Base-by-base conservation (phyloP, 192 early-diverging fungal genomes). In the Spizellomyces punctatus region DNA sequence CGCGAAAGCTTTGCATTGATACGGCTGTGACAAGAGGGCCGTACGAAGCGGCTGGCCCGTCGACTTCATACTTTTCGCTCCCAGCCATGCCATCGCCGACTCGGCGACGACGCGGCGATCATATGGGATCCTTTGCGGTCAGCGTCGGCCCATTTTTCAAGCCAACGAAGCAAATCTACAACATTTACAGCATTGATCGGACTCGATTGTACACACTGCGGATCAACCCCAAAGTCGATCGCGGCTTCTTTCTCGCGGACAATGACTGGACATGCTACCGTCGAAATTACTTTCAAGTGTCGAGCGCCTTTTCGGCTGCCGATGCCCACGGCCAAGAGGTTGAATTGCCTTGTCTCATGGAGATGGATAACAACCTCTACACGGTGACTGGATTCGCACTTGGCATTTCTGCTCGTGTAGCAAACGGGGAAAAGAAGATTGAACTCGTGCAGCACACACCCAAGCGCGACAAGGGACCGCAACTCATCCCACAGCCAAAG, bases 191-290 rank as follows among this genome's bases (percentile, higher is more conserved):
- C 64, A 84, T 88, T 68, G 90, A 92, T 64, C 79, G 80, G 16
- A 50, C 58, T 5, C 44, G 61, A 48, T 16, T 69, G 57, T 88
- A 83, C 75, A 79, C 81, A 5, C 76, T 91, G 16, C 78, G 82
- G 10, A 76, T 96, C 63, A 81, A 88, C 58, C 76, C 71, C 79
- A 93, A 93, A 47, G 89, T 99, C 49, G 96, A 99, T 79, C 90
- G 94, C 46, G 96, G 96, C 12, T 99, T 98, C 78, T 99, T 99
- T 66, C 77, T 96, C 52, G 90, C 95, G 3, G 91, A 90, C 52
- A 85, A 83, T 59, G 93, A 95, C 71, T 99, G 96, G 96, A 96
- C 96, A 3, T 97, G 96, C 69, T 98, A 98, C 74, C 88, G 96
- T 6, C 88, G 96, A 67, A 98, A 98, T 77, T 98, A 98, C 78